A percentile compares a stretch with the other conserved stretches of the same genome.
phyloP scores from a whole-genome alignment of 2,329 filamentous ascomycete genomes.

The Fusarium citri region DNA sequence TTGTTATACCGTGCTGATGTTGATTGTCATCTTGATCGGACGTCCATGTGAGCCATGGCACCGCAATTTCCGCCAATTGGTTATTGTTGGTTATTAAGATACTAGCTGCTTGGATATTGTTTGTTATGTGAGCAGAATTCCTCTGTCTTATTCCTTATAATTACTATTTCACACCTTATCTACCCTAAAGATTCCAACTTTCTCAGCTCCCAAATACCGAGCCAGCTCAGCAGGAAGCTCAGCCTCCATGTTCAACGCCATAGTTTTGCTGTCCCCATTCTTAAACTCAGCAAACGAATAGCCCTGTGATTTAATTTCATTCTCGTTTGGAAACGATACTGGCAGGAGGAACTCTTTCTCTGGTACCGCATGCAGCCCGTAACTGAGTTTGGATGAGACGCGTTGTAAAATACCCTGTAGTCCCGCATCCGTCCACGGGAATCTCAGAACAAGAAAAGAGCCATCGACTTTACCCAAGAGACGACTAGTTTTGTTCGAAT shows the following conservation, averaged over 20 bases:
- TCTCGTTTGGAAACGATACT: conserved; percentile 67
- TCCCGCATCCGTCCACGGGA: conserved; percentile 69
- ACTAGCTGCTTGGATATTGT: too few relatives aligned
- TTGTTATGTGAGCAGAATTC: neutral
- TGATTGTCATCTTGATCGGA: too few relatives aligned
- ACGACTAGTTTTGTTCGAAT: conserved; percentile 65
- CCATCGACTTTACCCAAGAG: conserved; percentile 63
- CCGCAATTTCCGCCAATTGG: neutral
- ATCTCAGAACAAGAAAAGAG: conserved; percentile 73
- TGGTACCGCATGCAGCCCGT: conserved; percentile 62
- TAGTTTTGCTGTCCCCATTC: conserved; percentile 71
- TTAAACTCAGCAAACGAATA: conserved; percentile 71
- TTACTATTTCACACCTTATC: conserved; percentile 64
- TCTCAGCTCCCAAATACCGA: conserved; percentile 74
- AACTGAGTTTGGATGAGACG: conserved; percentile 62
- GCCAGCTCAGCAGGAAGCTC: conserved; percentile 72
- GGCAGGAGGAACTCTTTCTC: conserved; percentile 76
- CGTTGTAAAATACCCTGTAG: conserved; percentile 60
- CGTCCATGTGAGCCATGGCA: neutral
- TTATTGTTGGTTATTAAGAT: neutral
- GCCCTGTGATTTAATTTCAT: conserved; percentile 67
- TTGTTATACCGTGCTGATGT: too few relatives aligned
- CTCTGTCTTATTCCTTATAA: conserved; percentile 67
- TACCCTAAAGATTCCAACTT: conserved; percentile 76
- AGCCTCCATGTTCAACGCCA: conserved; percentile 66